Evolutionary conservation across 1,284 basidiomycete species (phyloP), one percentile per base, ranked within the genome.

Genomic region (Mycena sp.): DNA sequence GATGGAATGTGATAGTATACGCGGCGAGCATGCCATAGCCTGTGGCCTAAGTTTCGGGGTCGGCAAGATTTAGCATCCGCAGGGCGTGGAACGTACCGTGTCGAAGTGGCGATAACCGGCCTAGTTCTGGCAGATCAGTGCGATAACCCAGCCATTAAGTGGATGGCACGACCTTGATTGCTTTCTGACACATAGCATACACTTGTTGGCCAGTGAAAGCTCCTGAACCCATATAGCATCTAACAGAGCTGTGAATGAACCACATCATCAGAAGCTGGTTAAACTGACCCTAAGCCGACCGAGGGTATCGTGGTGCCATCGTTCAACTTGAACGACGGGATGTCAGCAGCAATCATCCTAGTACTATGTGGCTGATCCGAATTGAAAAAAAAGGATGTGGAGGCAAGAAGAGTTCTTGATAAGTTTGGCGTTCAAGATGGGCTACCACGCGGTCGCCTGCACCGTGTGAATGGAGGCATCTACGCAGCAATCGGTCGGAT

Each of bases 71-170:
- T 4, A 19, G 19, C 1, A 9, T 4, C 14, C 28, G 17, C 25
- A n/a, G 4, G 4, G 9, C 35, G 10, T 10, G n/a, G 10, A 37
- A 30, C 74, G 58, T 62, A 79, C 79, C n/a, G 78, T 81, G 55
- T 80, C 80, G 57, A 81, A 76, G 63, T 79, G 78, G 2, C 78
- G 72, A 67, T 81, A 81, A n/a, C n/a, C n/a, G n/a, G 6, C 78
- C 78, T 43, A 52, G 63, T 78, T 78, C 57, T 7, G 28, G n/a
- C n/a, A 32, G 10, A 44, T 19, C 29, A 53, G 23, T n/a, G 21
- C 23, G 12, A 32, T 23, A 40, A 3, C 14, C 7, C 14, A 35
- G 32, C 7, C 19, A 25, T 51, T 45, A 7, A 12, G 17, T 37
- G n/a, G 6, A n/a, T 21, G 4, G 49, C 23, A 9, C 45, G 16